Evolutionary conservation across 768 basidiomycete genomes (phyloP).

Genomic region (Lactifluus rugatus): DNA sequence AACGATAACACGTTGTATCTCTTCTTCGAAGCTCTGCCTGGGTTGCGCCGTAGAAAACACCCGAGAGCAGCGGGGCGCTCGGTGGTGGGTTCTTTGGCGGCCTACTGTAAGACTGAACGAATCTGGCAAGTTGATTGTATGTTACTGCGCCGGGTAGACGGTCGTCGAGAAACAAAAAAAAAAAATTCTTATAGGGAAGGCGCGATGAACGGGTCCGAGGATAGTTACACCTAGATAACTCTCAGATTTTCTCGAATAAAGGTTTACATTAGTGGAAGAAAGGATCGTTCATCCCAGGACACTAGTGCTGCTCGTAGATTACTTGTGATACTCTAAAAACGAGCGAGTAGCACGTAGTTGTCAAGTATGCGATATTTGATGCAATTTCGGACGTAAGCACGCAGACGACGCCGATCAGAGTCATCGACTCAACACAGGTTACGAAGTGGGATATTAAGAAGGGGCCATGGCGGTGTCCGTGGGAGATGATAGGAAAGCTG

Average conservation of each 20-base stretch:
- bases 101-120: not conserved
- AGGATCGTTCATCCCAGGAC: too few species aligned
- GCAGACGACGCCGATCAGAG: not conserved
- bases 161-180: not conserved
- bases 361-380: not conserved
- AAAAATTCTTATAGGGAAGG: not conserved
- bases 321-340: too few species aligned
- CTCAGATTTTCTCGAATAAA: too few species aligned
- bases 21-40: not conserved
- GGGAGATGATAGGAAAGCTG: not conserved
- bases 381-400: not conserved
- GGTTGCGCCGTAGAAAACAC: not conserved
- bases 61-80: constrained; percentile 5
- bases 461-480: not conserved
- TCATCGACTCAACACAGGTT: not conserved
- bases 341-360: too few species aligned
- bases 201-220: constrained; percentile 3
- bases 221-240: not conserved
- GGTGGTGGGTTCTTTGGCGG: not conserved
- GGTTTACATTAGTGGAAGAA: too few species aligned
- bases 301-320: too few species aligned
- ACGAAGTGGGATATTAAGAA: not conserved
- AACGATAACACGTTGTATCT: not conserved
- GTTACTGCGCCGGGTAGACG: not conserved
- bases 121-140: not conserved